Evolutionary conservation across 2,329 filamentous ascomycete genomes (phyloP), one percentile per base, ranked within the genome.

Genomic region (Fusarium pseudograminearum): DNA sequence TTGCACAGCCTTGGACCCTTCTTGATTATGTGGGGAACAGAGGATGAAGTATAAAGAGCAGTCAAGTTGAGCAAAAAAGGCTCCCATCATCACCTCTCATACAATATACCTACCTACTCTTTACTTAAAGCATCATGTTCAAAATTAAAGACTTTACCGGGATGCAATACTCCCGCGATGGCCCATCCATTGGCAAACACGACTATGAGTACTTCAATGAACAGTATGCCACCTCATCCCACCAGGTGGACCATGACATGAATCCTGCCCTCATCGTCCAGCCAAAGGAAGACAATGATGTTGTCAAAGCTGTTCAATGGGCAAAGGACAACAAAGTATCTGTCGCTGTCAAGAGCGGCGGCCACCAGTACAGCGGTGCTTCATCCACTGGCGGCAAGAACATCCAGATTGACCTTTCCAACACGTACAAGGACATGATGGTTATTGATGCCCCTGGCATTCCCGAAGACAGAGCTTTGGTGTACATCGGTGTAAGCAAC

Each of bases 361-460:
- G 83, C 1, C 83, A 85, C 57, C 83, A 85, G 65, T 85, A 85
- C 68, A 83, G 81, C 52, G 83, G 83, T 22, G 83, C 83, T 15
- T 85, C 80, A 0, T 85, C 83, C 0, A 84, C 83, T 0, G 72
- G 77, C 26, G 78, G 76, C 6, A 75, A 77, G 2, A 83, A 83
- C 51, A 85, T 85, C 54, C 83, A 84, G 61, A 69, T 85, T 18
- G 82, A 85, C 52, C 76, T 85, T 4, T 76, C 78, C 64, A 74
- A 77, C 34, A 81, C 80, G 1, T 71, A 74, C 57, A 70, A 70
- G 5, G 75, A 81, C 5, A 75, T 80, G 55, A 73, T 68, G 67
- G 61, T 74, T 1, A 9, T 66, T 67, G 61, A 78, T 30, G 71
- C 76, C 34, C 14, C 5, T 1, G 11, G 57, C 1, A 42, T 65